Percentiles rank a stretch among this genome's conserved stretches.
Evolutionary conservation across 176 grass and related monocot species (phyloP).

Genomic region (Eremochloa ophiuroides): DNA sequence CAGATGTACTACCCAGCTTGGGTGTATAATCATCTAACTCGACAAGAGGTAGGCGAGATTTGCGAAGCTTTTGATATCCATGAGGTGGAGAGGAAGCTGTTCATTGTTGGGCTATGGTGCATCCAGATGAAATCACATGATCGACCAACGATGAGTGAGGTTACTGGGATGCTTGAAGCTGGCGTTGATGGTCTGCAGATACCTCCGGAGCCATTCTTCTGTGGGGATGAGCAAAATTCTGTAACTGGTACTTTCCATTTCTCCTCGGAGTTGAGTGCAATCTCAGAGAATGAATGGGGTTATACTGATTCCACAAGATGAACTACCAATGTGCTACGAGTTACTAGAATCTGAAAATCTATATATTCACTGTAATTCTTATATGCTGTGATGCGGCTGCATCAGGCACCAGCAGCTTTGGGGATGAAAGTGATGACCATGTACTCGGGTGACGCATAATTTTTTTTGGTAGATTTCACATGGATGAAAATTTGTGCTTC

Average conservation of each 20-base stretch:
- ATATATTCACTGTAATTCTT: not conserved
- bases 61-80: conserved; percentile 2
- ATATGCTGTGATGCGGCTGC: not conserved
- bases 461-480: not conserved
- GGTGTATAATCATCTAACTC: conserved; percentile 31
- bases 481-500: not conserved
- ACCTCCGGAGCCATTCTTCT: conserved; percentile 39
- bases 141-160: conserved; percentile 32
- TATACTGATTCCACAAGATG: not conserved
- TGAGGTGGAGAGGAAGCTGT: conserved; percentile 48
- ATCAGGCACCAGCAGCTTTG: not conserved
- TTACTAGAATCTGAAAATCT: not conserved
- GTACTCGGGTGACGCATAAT: not conserved
- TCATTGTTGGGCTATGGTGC: conserved; percentile 41
- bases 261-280: not conserved
- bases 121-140: conserved; percentile 41
- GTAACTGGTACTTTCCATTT: not conserved
- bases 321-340: not conserved
- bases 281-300: conserved; percentile 12
- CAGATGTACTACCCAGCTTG: conserved; percentile 35
- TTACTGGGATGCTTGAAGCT: conserved; percentile 37
- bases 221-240: not conserved
- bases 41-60: not conserved
- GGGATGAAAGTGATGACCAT: not conserved
- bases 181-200: not conserved